phyloP scores from a whole-genome alignment of 2,329 filamentous ascomycete species.

The Microdochium paspali region DNA sequence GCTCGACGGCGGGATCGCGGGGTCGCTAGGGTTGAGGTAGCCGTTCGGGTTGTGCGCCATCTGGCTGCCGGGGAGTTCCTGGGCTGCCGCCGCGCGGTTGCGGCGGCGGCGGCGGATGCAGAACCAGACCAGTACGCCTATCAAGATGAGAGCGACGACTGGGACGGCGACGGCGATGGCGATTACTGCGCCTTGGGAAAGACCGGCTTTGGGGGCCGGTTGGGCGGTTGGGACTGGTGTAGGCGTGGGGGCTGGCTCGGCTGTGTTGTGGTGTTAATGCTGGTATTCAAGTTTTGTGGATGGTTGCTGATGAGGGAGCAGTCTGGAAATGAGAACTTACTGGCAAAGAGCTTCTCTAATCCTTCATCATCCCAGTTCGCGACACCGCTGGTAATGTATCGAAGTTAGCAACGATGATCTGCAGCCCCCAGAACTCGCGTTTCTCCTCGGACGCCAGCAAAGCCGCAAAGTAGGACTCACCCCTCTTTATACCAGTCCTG shows the following conservation, averaged over 20 bases:
- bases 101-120: background rate
- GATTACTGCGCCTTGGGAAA: background rate
- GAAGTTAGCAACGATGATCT: background rate
- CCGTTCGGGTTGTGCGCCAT: background rate
- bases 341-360: background rate
- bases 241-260: background rate
- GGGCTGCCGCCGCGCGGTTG: background rate
- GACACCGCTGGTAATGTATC: background rate
- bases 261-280: background rate
- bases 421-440: too few relatives aligned
- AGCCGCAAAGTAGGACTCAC: background rate
- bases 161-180: background rate
- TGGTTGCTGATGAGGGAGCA: background rate
- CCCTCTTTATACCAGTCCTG: constrained; percentile 19
- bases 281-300: too few relatives aligned
- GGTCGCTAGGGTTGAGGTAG: background rate
- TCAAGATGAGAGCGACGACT: background rate
- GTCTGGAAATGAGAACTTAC: background rate
- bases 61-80: background rate
- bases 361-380: background rate
- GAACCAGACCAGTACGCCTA: background rate
- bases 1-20: background rate
- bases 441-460: background rate
- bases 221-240: background rate
- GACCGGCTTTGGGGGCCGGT: too few relatives aligned